phyloP scores from a whole-genome alignment of 805 yeast genomes.

The Teunomyces tritomae region DNA sequence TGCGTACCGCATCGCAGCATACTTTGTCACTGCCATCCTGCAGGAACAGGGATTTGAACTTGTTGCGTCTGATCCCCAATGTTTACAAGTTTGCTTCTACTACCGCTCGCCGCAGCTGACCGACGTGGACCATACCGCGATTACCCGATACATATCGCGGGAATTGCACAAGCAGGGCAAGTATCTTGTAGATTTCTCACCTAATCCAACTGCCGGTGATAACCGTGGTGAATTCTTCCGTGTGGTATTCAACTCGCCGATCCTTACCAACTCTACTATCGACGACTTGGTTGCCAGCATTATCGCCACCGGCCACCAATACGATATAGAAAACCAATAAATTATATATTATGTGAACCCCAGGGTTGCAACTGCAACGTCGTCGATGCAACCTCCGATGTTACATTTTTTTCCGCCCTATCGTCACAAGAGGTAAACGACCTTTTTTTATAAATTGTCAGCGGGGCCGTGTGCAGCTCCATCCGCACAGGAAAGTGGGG shows the following conservation, averaged over 20 bases:
- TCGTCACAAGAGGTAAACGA: not conserved
- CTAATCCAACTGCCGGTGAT: constrained; percentile 49
- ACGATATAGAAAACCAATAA: not conserved
- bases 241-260: constrained; percentile 78
- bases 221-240: constrained; percentile 76
- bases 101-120: constrained; percentile 46
- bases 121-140: constrained; percentile 36
- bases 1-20: constrained; percentile 63
- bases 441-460: no score
- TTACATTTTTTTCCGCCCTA: not conserved
- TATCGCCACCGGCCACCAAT: constrained; percentile 8
- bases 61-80: constrained; percentile 54
- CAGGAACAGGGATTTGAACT: constrained; percentile 47
- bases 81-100: constrained; percentile 82
- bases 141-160: constrained; percentile 61
- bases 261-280: constrained; percentile 31
- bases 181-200: constrained; percentile 77
- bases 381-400: not conserved
- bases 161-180: constrained; percentile 60
- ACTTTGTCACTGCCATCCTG: constrained; percentile 50
- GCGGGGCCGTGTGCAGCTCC: no score
- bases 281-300: constrained; percentile 37
- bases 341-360: not conserved
- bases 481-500: not conserved
- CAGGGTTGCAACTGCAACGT: not conserved